phyloP scores from a whole-genome alignment of 352 stramenopile species.

The Phytophthora pseudosyringae region DNA sequence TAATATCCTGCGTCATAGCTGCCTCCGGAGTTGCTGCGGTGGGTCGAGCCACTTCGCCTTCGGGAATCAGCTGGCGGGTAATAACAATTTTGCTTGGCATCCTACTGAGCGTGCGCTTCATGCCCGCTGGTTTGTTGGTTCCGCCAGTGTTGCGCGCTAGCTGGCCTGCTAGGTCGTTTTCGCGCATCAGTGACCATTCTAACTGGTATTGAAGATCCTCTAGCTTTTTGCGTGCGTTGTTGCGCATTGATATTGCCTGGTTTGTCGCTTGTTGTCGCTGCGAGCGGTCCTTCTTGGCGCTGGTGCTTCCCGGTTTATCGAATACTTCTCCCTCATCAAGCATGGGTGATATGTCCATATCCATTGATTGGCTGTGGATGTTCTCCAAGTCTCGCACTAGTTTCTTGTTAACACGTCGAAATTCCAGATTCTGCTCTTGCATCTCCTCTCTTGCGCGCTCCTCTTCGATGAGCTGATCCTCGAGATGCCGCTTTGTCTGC shows the following conservation, averaged over 20 bases:
- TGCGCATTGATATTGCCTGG: constrained; percentile 41
- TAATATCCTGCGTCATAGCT: background rate
- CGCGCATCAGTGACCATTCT: constrained; percentile 72
- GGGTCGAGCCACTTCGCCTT: constrained; percentile 20
- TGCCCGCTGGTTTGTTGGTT: constrained; percentile 22
- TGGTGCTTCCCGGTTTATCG: constrained; percentile 9
- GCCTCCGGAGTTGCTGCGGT: background rate
- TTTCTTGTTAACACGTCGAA: constrained; percentile 78
- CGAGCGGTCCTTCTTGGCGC: constrained; percentile 16
- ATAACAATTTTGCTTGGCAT: constrained; percentile 76
- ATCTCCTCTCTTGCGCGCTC: constrained; percentile 71
- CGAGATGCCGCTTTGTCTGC: constrained; percentile 75
- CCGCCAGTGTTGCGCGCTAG: constrained; percentile 25
- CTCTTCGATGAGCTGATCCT: constrained; percentile 83
- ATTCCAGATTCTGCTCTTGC: constrained; percentile 79
- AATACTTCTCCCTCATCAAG: constrained; percentile 18
- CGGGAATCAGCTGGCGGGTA: constrained; percentile 37
- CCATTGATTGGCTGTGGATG: constrained; percentile 37
- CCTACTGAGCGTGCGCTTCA: constrained; percentile 60
- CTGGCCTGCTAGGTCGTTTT: constrained; percentile 62
- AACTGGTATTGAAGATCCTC: constrained; percentile 52
- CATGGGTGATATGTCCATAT: constrained; percentile 19
- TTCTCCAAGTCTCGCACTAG: constrained; percentile 66
- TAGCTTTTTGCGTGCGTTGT: constrained; percentile 52
- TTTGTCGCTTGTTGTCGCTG: constrained; percentile 12